These are phyloP conservation scores for Aspergillus saccharolyticus DNA, from an alignment of 495 filamentous ascomycete species.

Conservation along the genomic window DNA sequence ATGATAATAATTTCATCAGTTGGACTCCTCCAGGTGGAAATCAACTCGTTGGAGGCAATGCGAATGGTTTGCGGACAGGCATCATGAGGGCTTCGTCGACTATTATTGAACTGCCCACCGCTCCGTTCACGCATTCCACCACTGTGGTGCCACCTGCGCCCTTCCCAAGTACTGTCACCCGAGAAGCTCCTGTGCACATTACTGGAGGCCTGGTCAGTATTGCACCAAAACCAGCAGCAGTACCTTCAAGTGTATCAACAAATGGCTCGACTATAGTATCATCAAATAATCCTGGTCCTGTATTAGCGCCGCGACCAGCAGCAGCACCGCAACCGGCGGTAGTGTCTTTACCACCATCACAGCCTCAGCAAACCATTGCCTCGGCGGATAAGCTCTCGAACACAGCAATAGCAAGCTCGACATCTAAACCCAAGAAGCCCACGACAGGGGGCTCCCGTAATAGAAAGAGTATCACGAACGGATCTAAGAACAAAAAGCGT, in stretches of 20 bases:
- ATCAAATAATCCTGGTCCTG: not conserved
- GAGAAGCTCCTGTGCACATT: conserved; percentile 1
- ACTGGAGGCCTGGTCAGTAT: conserved; percentile 9
- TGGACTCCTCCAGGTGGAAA: conserved; percentile 10
- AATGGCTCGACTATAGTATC: not conserved
- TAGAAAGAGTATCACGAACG: conserved; percentile 11
- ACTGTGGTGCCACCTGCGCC: conserved; percentile 10
- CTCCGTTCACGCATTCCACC: conserved; percentile 18
- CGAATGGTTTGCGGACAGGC: not conserved
- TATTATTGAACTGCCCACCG: conserved; percentile 22
- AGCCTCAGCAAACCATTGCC: not conserved
- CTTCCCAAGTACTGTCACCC: conserved; percentile 8
- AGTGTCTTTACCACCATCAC: not conserved
- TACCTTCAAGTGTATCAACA: not conserved
- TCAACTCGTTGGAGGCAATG: not conserved
- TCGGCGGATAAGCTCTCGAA: conserved; percentile 4
- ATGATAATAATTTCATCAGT: conserved; percentile 12
- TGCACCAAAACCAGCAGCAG: conserved; percentile 15
- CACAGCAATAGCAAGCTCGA: not conserved
- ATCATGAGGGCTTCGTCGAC: conserved; percentile 24
- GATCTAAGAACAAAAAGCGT: conserved; percentile 35
- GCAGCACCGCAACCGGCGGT: not conserved
- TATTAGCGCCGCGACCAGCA: not conserved
- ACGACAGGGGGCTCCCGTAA: conserved; percentile 9
- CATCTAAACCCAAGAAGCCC: conserved; percentile 11